Evolutionary conservation across 306 rosid genomes (phyloP).

Genomic region (Parietaria judaica): DNA sequence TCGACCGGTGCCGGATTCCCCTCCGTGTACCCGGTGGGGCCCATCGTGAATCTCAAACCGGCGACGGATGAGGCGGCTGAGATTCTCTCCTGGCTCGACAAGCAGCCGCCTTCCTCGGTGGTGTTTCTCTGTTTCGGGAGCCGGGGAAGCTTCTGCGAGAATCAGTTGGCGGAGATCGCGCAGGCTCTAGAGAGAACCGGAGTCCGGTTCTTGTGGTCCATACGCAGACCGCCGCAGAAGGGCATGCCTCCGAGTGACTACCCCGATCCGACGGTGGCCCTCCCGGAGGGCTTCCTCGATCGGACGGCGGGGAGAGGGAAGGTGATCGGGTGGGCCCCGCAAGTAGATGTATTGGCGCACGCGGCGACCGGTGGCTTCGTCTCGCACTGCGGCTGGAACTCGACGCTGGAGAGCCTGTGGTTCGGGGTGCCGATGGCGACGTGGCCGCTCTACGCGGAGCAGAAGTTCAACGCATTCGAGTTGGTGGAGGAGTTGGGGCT

Average conservation of each 20-base stretch:
- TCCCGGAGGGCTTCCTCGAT: conserved; percentile 34
- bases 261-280: neutral
- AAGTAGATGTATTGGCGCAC: conserved; percentile 23
- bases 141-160: conserved; percentile 19
- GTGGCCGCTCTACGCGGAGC: conserved; percentile 36
- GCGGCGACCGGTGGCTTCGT: conserved; percentile 22
- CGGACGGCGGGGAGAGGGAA: conserved; percentile 22
- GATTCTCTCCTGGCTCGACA: conserved; percentile 33
- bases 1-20: neutral
- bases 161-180: conserved; percentile 34
- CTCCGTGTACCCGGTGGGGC: conserved; percentile 25
- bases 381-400: conserved; percentile 42
- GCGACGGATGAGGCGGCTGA: neutral
- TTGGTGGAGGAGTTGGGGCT: conserved; percentile 27
- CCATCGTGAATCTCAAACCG: neutral
- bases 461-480: conserved; percentile 26
- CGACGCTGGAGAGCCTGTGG: conserved; percentile 32
- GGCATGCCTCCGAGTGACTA: neutral
- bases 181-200: conserved; percentile 25
- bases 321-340: conserved; percentile 30
- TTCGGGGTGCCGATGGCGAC: conserved; percentile 37
- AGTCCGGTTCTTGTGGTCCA: conserved; percentile 25
- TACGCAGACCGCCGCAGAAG: conserved; percentile 22
- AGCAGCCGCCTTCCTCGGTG: conserved; percentile 28
- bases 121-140: conserved; percentile 44